Evolutionary conservation across 306 rosid species (phyloP), one percentile per base, ranked within the genome.

Genomic region (Corylus avellana): DNA sequence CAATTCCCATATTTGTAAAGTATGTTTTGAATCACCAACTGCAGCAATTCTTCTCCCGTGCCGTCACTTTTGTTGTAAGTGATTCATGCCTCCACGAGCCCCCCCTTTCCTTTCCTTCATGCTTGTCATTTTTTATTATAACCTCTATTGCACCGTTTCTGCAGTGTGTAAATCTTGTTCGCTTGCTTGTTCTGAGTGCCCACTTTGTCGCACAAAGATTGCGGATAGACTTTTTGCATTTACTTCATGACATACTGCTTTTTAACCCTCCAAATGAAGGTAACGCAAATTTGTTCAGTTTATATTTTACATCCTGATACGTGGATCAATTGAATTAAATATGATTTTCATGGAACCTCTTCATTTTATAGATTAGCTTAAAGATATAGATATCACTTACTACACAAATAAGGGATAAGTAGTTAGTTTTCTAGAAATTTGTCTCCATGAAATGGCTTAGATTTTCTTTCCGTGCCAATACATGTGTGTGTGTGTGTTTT

Each of bases 41-140:
- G 96, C 98, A 22, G 98, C 97, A 80, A 91, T 95, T 85, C 97
- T 95, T 80, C 93, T 95, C 74, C 98, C 98, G 39, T 95, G 98
- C 84, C 92, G 98, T 44, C 98, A 95, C 87, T 95, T 95, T 90
- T 91, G 97, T 85, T 82, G 98, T 94, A 85, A 91, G 98, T 81
- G 35, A 62, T 72, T 86, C 57, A 46, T 3, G 57, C 69, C 18
- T 32, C 55, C 8, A 6, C 51, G 14, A 8, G 5, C 12, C 22
- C 13, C 11, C 48, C 32, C 27, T 1, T 7, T 7, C 51, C 50
- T 3, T 29, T 5, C 44, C 9, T 69, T 58, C 3, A 62, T 55
- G 66, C 9, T 37, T 29, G 70, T 73, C 63, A 17, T 25, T 27
- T 5, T 20, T 32, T 14, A 0, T 77, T 46, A 58, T 64, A 32